These are phyloP conservation scores for Cotoneaster glaucophyllus DNA, from an alignment of 306 rosid genomes.

Conservation along the genomic window DNA sequence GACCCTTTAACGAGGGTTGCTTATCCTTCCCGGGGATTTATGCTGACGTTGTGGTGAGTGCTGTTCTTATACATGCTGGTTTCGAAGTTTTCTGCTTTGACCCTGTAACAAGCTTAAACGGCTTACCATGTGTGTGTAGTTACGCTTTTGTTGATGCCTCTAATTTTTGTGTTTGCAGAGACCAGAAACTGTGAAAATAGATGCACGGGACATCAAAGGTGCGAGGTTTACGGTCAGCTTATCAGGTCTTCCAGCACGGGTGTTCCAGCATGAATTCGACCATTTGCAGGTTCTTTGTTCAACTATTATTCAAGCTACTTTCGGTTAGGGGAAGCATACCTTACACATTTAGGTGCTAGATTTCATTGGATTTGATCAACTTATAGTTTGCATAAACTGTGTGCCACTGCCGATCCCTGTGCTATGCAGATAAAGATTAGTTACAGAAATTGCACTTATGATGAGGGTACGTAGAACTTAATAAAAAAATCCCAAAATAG, in stretches of 20 bases:
- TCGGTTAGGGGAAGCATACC: neutral
- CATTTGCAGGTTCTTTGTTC: constrained; percentile 65
- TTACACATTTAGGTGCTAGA: neutral
- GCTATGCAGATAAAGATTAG: neutral
- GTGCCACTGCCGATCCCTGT: neutral
- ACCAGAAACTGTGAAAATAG: constrained; percentile 81
- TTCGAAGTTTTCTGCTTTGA: neutral
- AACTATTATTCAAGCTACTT: neutral
- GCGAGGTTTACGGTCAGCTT: constrained; percentile 52
- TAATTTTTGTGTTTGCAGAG: constrained; percentile 42
- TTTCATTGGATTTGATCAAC: neutral
- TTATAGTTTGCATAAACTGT: neutral
- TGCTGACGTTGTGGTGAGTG: constrained; percentile 61
- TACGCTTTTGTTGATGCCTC: neutral
- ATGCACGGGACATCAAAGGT: constrained; percentile 67
- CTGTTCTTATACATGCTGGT: neutral
- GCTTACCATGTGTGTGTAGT: neutral
- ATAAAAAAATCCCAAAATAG: neutral
- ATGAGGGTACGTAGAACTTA: neutral
- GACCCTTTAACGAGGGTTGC: constrained; percentile 72
- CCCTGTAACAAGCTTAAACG: neutral
- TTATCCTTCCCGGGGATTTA: constrained; percentile 71
- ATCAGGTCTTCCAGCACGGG: constrained; percentile 80
- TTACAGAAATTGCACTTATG: neutral
- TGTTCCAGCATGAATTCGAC: constrained; percentile 94